A percentile compares a stretch with the other conserved stretches of the same genome.
phyloP scores from a whole-genome alignment of 768 basidiomycete genomes.

The Suillus occidentalis region DNA sequence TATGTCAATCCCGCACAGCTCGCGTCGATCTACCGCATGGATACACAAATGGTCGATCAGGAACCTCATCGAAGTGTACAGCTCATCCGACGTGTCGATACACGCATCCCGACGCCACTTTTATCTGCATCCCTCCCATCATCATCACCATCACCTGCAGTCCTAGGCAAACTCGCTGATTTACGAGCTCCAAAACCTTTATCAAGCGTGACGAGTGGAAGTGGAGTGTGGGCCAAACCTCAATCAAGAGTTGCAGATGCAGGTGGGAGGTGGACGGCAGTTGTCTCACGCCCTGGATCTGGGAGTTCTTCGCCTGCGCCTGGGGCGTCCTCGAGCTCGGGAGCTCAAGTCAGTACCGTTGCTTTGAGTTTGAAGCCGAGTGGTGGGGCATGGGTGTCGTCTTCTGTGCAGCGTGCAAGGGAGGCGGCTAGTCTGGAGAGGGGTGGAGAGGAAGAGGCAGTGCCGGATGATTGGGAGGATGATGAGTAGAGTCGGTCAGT shows the following conservation, averaged over 20 bases:
- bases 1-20: slow-evolving; percentile 43
- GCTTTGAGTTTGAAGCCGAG: slow-evolving; percentile 1
- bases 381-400: slow-evolving; percentile 22
- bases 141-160: slow-evolving; percentile 19
- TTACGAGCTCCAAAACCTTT: slow-evolving; percentile 36
- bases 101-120: slow-evolving; percentile 70
- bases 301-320: slow-evolving; percentile 2
- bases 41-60: slow-evolving; percentile 85
- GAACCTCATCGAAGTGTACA: slow-evolving; percentile 88
- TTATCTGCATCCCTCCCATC: slow-evolving; percentile 33
- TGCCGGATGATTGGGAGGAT: slow-evolving; percentile 61
- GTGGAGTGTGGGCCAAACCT: not conserved
- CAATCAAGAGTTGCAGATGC: slow-evolving; percentile 12
- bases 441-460: slow-evolving; percentile 16
- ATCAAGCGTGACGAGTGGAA: not conserved
- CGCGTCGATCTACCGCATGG: slow-evolving; percentile 77
- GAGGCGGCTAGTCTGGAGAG: slow-evolving; percentile 3
- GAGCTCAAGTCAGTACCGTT: slow-evolving; percentile 3
- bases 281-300: slow-evolving; percentile 17
- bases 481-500: slow-evolving; percentile 31
- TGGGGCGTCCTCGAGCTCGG: not conserved
- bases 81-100: slow-evolving; percentile 78
- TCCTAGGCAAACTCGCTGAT: slow-evolving; percentile 63
- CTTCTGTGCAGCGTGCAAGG: slow-evolving; percentile 17
- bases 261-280: slow-evolving; percentile 20